Evolutionary conservation across 148 eudicot genomes (phyloP), one percentile per base, ranked within the genome.

Genomic region (Polygonum aviculare): DNA sequence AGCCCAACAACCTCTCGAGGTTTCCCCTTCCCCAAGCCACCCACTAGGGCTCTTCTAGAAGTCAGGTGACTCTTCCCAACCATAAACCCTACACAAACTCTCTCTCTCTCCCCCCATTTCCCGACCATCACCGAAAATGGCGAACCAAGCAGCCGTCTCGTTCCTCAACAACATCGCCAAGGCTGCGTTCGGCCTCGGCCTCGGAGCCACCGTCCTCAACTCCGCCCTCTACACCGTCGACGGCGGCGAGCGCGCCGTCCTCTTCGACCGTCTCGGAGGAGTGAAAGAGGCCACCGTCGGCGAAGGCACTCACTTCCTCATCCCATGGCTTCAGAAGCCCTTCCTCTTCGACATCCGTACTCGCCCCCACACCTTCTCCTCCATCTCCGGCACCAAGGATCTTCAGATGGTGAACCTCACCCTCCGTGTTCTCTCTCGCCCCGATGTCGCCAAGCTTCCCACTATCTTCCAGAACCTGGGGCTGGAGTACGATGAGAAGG

Each of bases 261-360:
- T 72, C 75, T 72, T 72, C 36, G 75, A 72, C 54, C 75, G 75
- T 44, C 75, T 72, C 52, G 75, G 75, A 44, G 75, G 75, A 72
- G 75, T 72, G 35, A 72, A 72, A n/a, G 75, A 72, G 19, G 4
- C 75, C 36, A 72, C 75, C 3, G 75, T 72, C 16, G 75, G 75
- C 3, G 97, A 92, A 86, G 97, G 94, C 4, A 90, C 93, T 21
- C 97, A 92, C 73, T 71, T 88, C 60, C 84, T 90, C 83, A 59
- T 90, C 74, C 97, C 97, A 38, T 88, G 94, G 97, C 80, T 92
- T 78, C 94, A 90, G 59, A 90, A 91, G 72, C 94, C 92, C 38
- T 70, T 88, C 57, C 85, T 92, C 45, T 92, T 88, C 70, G 94
- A 92, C 81, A 89, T 92, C 21, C 92, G 97, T 78, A 92, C 97